Evolutionary conservation across 495 filamentous ascomycete species (phyloP), one percentile per base, ranked within the genome.

Genomic region (Pyrenopolyporus hunteri): DNA sequence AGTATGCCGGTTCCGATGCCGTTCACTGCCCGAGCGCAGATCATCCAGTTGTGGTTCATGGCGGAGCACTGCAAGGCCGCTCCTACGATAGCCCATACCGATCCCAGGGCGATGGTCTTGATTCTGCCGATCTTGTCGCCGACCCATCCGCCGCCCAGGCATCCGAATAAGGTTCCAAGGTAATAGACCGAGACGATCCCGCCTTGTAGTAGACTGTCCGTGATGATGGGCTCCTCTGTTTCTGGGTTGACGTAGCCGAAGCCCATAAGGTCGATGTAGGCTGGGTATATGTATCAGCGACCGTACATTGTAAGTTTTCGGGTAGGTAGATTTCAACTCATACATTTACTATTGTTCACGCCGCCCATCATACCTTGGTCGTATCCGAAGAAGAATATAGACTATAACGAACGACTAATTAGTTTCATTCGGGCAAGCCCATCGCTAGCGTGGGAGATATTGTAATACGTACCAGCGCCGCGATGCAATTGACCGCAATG

Each of bases 331-430:
- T 23, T 20, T 42, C 19, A 22, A n/a, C 4, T 22, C 22, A 7
- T 13, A n/a, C n/a, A n/a, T 40, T 20, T 22, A 42, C 37, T 42
- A 42, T 20, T 20, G 69, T 90, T 90, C 6, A 91, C 89, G 40
- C 89, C 88, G 14, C 85, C 83, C 86, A 90, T 91, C 80, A 91
- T 83, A 53, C 88, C 87, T 67, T 88, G 85, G 56, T 87, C 85
- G 70, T 88, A 88, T n/a, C 48, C 65, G 14, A 64, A 64, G 28
- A 64, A 64, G 49, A 64, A 64, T 22, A 64, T 64, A 26, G 61
- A 64, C 61, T 64, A 48, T 20, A 14, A 9, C 7, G 17, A 14
- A 23, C 20, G 40, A 29, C n/a, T n/a, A n/a, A 35, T 64, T 54
- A 64, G 60, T 29, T 47, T 28, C 37, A 20, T 28, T 6, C n/a